Conservation (phyloP, 352 stramenopile species). For the Saprolegnia parasitica region DNA sequence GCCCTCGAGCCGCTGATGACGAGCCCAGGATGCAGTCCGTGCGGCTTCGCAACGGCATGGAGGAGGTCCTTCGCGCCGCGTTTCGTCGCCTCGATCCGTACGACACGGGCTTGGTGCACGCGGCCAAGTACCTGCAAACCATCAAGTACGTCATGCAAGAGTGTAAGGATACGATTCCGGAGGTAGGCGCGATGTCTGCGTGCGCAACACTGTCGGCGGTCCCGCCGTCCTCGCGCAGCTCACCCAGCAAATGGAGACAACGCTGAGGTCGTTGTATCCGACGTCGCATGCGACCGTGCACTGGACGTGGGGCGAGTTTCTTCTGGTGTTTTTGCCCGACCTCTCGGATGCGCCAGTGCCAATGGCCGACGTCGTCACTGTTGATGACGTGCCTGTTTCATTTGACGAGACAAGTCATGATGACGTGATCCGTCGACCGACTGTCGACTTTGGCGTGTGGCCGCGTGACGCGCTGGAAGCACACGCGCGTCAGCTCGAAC, state of each 20-base stretch:
- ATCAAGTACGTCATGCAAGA: conserved; percentile 29
- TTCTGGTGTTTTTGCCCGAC: conserved; percentile 60
- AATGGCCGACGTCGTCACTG: background rate
- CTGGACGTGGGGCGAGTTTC: conserved; percentile 71
- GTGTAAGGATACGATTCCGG: background rate
- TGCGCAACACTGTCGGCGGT: conserved; percentile 40
- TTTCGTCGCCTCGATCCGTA: conserved; percentile 71
- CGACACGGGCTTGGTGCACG: conserved; percentile 46
- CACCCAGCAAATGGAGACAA: conserved; percentile 40
- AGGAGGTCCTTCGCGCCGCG: conserved; percentile 46
- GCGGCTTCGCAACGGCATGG: conserved; percentile 30
- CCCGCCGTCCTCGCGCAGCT: conserved; percentile 36
- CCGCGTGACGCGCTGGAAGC: conserved; percentile 3
- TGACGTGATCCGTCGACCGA: too few species aligned
- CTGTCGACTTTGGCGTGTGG: background rate
- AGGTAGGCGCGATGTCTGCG: conserved; percentile 30
- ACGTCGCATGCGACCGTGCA: conserved; percentile 32
- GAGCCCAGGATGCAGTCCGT: conserved; percentile 36
- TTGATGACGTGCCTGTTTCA: background rate
- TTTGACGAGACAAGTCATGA: background rate
- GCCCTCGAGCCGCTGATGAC: background rate
- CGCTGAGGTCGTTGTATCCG: conserved; percentile 34
- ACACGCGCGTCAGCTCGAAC: background rate
- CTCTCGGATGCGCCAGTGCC: background rate
- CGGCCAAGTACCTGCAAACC: conserved; percentile 36